Conservation (phyloP, 73 alveolate species). For the Tetrahymena thermophila region DNA sequence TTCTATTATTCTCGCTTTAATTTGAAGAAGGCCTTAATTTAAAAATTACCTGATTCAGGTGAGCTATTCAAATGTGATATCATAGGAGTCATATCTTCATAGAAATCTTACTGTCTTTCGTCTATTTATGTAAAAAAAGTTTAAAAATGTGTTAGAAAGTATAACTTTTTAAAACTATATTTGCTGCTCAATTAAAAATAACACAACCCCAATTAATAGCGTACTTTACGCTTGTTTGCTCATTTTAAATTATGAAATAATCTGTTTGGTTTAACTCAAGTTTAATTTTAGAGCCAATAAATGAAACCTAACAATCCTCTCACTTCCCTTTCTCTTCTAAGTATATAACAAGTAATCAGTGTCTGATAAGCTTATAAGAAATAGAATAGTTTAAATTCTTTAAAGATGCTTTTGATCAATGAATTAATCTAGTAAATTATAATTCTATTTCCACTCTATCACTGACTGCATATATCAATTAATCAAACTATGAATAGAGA, state of each 20-base stretch:
- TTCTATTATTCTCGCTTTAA: background rate
- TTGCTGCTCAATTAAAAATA: background rate
- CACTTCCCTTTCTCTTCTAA: background rate
- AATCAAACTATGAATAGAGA: background rate
- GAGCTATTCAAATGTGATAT: background rate
- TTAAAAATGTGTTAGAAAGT: background rate
- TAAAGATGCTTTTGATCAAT: background rate
- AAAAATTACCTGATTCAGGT: background rate
- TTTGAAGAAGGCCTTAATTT: background rate
- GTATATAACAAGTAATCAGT: no score
- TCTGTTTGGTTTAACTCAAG: background rate
- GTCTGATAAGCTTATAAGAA: background rate
- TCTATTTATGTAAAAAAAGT: background rate
- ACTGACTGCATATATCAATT: background rate
- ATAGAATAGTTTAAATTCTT: background rate
- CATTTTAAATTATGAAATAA: no score
- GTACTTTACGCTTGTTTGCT: background rate
- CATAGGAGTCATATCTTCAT: background rate
- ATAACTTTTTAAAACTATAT: no score
- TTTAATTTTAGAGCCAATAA: background rate
- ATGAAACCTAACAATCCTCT: background rate
- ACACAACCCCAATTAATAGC: background rate
- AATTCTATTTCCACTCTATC: background rate
- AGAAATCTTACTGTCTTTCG: background rate
- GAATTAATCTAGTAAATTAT: background rate